Conservation (phyloP, 2,329 filamentous ascomycete genomes). For the Rutstroemia sp. region DNA sequence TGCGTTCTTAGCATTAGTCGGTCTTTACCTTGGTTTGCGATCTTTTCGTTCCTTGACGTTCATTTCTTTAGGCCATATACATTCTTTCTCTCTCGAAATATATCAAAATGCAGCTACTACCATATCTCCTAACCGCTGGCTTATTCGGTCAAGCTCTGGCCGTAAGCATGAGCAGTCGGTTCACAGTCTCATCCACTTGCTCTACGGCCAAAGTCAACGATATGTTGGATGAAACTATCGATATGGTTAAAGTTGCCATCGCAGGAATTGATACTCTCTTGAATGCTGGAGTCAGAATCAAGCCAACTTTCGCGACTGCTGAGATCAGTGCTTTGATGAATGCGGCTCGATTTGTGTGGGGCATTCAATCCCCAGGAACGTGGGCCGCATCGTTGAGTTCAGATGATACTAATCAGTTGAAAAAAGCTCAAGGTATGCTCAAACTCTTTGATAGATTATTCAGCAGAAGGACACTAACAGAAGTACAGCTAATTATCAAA, state of each 20-base stretch:
- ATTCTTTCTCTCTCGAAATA: background rate
- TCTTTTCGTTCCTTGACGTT: background rate
- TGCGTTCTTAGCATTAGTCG: background rate
- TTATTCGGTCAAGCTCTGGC: background rate
- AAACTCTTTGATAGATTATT: too few relatives aligned
- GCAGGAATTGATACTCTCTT: constrained; percentile 1
- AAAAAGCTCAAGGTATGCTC: constrained; percentile 3
- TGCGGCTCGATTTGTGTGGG: background rate
- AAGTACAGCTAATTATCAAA: constrained; percentile 3
- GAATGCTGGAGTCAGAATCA: constrained; percentile 1
- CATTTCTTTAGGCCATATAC: background rate
- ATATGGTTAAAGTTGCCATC: constrained; percentile 1
- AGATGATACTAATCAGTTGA: constrained; percentile 1
- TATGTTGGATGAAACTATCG: constrained; percentile 5
- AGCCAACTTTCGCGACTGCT: background rate
- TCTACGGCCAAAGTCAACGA: constrained; percentile 2
- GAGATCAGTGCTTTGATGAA: background rate
- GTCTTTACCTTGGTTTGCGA: background rate
- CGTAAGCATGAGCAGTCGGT: constrained; percentile 6
- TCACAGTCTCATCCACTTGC: constrained; percentile 4
- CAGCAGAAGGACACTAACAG: background rate
- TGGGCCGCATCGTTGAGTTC: background rate
- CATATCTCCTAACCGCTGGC: background rate
- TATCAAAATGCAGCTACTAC: background rate
- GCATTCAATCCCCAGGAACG: background rate